Percentiles rank a stretch among this genome's conserved stretches.
Conservation (phyloP, 345 rosid genomes). For the Corymbia maculata region DNA sequence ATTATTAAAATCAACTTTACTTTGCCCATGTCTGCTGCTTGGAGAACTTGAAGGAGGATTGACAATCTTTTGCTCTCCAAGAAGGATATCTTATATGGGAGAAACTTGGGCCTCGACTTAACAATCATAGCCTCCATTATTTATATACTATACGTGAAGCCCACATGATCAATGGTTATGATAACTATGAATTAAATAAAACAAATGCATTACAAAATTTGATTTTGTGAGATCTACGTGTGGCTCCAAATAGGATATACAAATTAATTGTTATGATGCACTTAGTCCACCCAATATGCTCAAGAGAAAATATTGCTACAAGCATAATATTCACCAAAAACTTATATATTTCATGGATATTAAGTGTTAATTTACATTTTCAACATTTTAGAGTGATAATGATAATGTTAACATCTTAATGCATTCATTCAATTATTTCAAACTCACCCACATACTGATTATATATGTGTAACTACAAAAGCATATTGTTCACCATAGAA, state of each 20-base stretch:
- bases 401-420: neutral
- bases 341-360: neutral
- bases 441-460: neutral
- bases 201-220: neutral
- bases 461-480: neutral
- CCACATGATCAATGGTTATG: neutral
- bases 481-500: neutral
- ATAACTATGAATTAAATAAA: neutral
- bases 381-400: neutral
- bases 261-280: neutral
- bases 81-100: neutral
- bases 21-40: neutral
- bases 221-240: neutral
- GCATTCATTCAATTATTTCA: neutral
- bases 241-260: neutral
- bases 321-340: neutral
- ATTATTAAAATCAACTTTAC: neutral
- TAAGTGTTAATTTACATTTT: neutral
- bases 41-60: neutral
- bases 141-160: rapidly evolving
- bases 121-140: neutral
- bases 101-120: neutral
- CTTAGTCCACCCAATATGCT: neutral
- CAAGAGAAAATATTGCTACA: neutral
- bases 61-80: neutral